These are phyloP conservation scores for Dunaliella sp. DNA, from an alignment of 139 green algal genomes.

Conservation along the genomic window DNA sequence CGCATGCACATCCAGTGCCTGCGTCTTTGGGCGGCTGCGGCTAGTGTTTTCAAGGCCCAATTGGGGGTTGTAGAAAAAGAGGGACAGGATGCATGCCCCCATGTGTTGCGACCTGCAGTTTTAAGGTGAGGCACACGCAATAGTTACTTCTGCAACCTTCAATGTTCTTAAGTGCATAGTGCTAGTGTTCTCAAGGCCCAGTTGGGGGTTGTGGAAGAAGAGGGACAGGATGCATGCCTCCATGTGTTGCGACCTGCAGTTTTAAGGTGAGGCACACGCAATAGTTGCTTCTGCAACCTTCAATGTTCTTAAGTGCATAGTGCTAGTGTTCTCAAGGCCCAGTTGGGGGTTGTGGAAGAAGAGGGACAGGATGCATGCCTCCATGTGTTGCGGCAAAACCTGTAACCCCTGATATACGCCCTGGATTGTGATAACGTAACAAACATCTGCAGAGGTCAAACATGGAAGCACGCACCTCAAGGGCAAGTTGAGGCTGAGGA, in stretches of 20 bases:
- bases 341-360: neutral
- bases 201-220: neutral
- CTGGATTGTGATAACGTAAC: too few relatives aligned
- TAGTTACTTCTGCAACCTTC: too few relatives aligned
- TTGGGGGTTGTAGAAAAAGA: neutral
- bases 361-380: neutral
- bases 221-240: neutral
- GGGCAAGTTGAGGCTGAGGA: neutral
- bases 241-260: neutral
- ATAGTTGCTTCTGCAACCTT: too few relatives aligned
- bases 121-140: too few relatives aligned
- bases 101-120: neutral
- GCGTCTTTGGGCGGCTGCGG: neutral
- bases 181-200: neutral
- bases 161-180: too few relatives aligned
- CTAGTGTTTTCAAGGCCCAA: neutral
- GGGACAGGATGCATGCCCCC: neutral
- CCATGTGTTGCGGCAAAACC: neutral
- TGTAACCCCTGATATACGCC: too few relatives aligned
- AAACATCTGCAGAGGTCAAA: too few relatives aligned
- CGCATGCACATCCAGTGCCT: neutral
- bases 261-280: too few relatives aligned
- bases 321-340: neutral
- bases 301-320: too few relatives aligned
- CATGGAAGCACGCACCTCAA: neutral